Base-by-base conservation (phyloP, 2,329 filamentous ascomycete species). In the Cladophialophora exuberans region DNA sequence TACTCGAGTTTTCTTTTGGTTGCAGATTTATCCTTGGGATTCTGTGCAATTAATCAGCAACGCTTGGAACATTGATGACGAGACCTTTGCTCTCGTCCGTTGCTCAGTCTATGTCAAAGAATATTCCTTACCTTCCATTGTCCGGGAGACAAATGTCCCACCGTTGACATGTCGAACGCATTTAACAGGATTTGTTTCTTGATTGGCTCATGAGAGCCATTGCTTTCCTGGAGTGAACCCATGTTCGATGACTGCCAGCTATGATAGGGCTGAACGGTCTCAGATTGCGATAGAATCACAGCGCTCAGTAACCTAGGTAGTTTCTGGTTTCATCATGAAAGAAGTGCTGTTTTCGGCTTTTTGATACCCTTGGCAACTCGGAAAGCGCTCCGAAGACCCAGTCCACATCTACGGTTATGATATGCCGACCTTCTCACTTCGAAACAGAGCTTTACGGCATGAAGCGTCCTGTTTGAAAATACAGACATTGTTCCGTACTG, bases 71-170 rank as follows among this genome's bases (percentile, higher is more conserved):
- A 26, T 30, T 45, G 35, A 48, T 36, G 3, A n/a, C n/a, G n/a
- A n/a, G n/a, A n/a, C n/a, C n/a, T n/a, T n/a, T n/a, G n/a, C n/a
- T n/a, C n/a, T n/a, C n/a, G n/a, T n/a, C n/a, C n/a, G n/a, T n/a
- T n/a, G n/a, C n/a, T n/a, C n/a, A n/a, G n/a, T n/a, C n/a, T n/a
- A n/a, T n/a, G n/a, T n/a, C n/a, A n/a, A n/a, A n/a, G n/a, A n/a
- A n/a, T n/a, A n/a, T n/a, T n/a, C n/a, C 69, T 56, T 45, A 81
- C 81, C 72, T 85, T 86, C 85, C 84, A 87, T 70, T 87, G 84
- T 0, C 84, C 84, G 1, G 83, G 83, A 0, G 81, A 83, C 28
- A 87, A 66, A 65, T 87, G 84, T 2, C 83, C 83, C 4, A 86
- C 76, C 0, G 83, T 85, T 2, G 77, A 83, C 83, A 86, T 86